These are phyloP conservation scores for Podospora sp. DNA, from an alignment of 495 filamentous ascomycete genomes.

Conservation along the genomic window DNA sequence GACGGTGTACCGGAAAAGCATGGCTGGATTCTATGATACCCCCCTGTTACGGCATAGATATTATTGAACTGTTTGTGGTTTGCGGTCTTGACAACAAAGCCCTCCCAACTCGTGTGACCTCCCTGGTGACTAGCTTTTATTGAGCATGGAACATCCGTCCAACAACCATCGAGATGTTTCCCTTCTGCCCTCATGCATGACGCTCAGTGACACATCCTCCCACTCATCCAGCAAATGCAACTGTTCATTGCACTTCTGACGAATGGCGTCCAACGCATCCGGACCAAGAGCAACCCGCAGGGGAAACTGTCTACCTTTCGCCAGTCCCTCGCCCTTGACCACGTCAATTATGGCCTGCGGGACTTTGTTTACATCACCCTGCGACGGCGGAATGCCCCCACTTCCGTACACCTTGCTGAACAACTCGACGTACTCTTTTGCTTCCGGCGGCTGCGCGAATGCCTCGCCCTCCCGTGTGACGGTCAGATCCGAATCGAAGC, in stretches of 20 bases:
- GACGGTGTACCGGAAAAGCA: not conserved
- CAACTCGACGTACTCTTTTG: conserved; percentile 24
- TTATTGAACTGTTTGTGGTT: not conserved
- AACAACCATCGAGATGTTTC: conserved; percentile 20
- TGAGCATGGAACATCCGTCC: conserved; percentile 17
- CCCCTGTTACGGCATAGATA: conserved; percentile 2
- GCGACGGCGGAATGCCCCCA: conserved; percentile 12
- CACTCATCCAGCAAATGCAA: conserved; percentile 20
- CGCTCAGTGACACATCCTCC: conserved; percentile 24
- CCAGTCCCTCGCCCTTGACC: conserved; percentile 23
- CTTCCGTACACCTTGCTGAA: conserved; percentile 16
- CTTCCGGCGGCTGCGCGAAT: conserved; percentile 4
- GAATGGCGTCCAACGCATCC: conserved; percentile 17
- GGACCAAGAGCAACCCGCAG: conserved; percentile 25
- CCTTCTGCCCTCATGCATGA: conserved; percentile 22
- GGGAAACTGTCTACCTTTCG: conserved; percentile 13
- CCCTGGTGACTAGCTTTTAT: conserved; percentile 1
- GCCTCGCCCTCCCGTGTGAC: not conserved
- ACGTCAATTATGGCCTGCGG: conserved; percentile 26
- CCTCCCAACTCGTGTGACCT: not conserved
- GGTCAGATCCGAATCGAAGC: conserved; percentile 23
- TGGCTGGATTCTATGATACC: conserved; percentile 12
- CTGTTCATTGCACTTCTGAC: conserved; percentile 28
- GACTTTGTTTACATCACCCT: conserved; percentile 26
- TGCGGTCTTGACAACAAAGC: not conserved